Conservation (phyloP, 2,329 filamentous ascomycete genomes). For the Blastomyces silverae region DNA sequence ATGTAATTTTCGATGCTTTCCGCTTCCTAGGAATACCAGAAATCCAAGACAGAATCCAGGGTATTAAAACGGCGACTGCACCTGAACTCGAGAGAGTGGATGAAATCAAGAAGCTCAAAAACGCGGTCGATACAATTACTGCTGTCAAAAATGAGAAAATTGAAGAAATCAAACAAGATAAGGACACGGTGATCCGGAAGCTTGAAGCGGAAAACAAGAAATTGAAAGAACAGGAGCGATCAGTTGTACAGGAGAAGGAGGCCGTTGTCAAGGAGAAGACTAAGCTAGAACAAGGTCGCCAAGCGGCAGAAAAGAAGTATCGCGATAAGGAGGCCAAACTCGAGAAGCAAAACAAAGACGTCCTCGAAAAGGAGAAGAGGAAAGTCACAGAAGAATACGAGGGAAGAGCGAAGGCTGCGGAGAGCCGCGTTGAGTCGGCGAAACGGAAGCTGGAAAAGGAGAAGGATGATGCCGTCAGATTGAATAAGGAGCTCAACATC, state of each 20-base stretch:
- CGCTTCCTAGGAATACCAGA: background rate
- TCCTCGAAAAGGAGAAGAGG: background rate
- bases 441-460: background rate
- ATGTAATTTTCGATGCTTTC: background rate
- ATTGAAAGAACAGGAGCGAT: background rate
- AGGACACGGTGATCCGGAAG: background rate
- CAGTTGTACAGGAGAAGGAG: background rate
- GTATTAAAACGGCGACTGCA: background rate
- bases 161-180: background rate
- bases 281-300: background rate
- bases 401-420: background rate
- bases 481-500: background rate
- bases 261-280: background rate
- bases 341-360: background rate
- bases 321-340: background rate
- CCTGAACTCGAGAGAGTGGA: background rate
- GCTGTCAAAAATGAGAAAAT: slow-evolving; percentile 2
- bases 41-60: background rate
- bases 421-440: background rate
- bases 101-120: background rate
- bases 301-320: background rate
- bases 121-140: background rate
- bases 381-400: background rate
- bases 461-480: background rate
- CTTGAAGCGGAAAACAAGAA: slow-evolving; percentile 6